Base-by-base conservation (phyloP, 495 filamentous ascomycete species). In the Podospora bellae-mahoneyi region DNA sequence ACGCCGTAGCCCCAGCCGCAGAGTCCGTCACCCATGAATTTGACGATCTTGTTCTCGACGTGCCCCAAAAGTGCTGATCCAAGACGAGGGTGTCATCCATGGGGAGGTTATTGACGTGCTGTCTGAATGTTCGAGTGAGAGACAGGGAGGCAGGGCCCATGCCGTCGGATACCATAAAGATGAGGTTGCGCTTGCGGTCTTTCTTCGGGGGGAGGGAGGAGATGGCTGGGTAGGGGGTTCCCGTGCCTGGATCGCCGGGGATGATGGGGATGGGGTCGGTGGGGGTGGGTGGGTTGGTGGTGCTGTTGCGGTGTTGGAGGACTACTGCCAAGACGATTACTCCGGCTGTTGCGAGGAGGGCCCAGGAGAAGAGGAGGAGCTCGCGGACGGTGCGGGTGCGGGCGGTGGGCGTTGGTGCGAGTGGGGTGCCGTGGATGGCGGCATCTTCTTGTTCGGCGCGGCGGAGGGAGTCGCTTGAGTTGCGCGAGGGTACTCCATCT, bases 151-250 rank as follows among this genome's bases (percentile, higher is more conserved):
- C 91, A 3, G 95, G 95, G 0, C 95, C 95, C 96, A 99, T 98
- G 65, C 94, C 95, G 75, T 99, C 95, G 0, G 92, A 96, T 9
- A 99, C 96, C 96, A 99, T 98, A 83, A 99, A 98, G 68, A 99
- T 90, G 54, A 98, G 78, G 74, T 97, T 99, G 27, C 90, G 84
- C 79, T 98, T 99, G 16, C 91, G 90, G 82, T 88, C 67, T 80
- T 39, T 75, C 76, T 62, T 82, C 78, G 9, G 4, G 58, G 26
- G 13, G 59, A 48, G 61, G 27, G 75, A 73, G 80, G 71, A 94
- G 56, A 94, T 75, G 73, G 96, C 97, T 27, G 88, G 84, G 77
- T 96, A 48, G 39, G 39, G 39, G 7, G 39, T 96, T 20, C 92
- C 90, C 84, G 65, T 32, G 59, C 65, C 16, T n/a, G 63, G 60